These are phyloP conservation scores for Kwoniella mangroviensis DNA, from an alignment of 768 basidiomycete genomes.

Conservation along the genomic window DNA sequence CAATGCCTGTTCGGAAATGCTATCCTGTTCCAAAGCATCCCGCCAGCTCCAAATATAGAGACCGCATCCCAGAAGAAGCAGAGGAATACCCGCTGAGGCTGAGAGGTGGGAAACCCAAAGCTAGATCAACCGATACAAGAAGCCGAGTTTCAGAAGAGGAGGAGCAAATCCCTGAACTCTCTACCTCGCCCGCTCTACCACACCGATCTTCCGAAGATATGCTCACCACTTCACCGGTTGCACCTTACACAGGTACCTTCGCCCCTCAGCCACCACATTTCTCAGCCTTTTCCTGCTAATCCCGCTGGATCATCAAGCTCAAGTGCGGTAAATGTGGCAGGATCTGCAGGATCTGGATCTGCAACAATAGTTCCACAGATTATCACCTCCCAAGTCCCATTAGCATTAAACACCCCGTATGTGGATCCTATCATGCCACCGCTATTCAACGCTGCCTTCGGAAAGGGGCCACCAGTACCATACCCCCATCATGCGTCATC, in stretches of 20 bases:
- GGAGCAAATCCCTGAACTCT: background rate
- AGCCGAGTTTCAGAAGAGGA: background rate
- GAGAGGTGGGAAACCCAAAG: background rate
- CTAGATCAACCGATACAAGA: background rate
- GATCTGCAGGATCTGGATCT: background rate
- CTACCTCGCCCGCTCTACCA: background rate
- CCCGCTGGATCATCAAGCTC: background rate
- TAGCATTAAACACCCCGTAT: no score
- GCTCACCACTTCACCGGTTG: background rate
- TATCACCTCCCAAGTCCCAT: background rate
- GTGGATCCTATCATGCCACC: background rate
- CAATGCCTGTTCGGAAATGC: no score
- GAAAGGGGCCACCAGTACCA: background rate
- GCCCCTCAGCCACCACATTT: background rate
- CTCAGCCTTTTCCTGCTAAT: background rate
- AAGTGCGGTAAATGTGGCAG: background rate
- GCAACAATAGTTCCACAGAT: background rate
- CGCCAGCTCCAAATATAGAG: no score
- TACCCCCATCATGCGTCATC: background rate
- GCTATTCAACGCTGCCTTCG: background rate
- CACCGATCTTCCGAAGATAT: background rate
- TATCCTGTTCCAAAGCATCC: no score
- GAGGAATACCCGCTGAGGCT: background rate
- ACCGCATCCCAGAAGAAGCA: no score
- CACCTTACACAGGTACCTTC: background rate